Base-by-base conservation (phyloP, 2,329 filamentous ascomycete species). In the Xylaria sp. region DNA sequence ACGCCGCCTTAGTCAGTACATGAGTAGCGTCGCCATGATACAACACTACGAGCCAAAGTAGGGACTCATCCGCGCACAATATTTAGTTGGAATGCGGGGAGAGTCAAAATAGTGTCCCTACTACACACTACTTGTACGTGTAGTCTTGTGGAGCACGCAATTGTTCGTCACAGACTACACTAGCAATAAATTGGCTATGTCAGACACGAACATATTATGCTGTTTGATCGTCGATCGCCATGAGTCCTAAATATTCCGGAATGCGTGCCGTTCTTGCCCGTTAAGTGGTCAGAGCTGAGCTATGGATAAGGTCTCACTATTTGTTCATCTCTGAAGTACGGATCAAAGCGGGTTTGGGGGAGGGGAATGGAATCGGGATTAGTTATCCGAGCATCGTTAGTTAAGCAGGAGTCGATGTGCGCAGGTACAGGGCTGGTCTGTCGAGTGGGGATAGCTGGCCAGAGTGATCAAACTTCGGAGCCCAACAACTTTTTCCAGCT, bases 11-110 rank as follows among this genome's bases (percentile, higher is more conserved):
- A 64, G 61, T 62, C n/a, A 55, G 31, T 61, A 67, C 49, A 64
- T 43, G 59, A 56, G 48, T 62, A 66, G 58, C 65, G 62, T 66
- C 52, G n/a, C 41, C 31, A 65, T 36, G 46, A 65, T 60, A 68
- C 62, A 60, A 62, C 62, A 51, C 54, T 62, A 39, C 20, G 57
- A 59, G 41, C 28, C 23, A 49, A 41, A 41, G 41, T 61, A 62
- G 36, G 48, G 55, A 51, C 57, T 62, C 68, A 60, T 55, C 49
- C 46, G 60, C 60, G 41, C 51, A 61, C 49, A 67, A 64, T 52
- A 64, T 58, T 58, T 55, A 36, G 51, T 67, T 59, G 33, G 51
- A 36, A 65, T 70, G 68, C 58, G 68, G 68, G 68, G 62, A 65
- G 57, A 23, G 13, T 48, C 20, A 49, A 58, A 67, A 41, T 58